Percentiles rank a stretch among this genome's conserved stretches.
Conservation (phyloP, 2,329 filamentous ascomycete genomes). For the Aspergillus novofumigatus region DNA sequence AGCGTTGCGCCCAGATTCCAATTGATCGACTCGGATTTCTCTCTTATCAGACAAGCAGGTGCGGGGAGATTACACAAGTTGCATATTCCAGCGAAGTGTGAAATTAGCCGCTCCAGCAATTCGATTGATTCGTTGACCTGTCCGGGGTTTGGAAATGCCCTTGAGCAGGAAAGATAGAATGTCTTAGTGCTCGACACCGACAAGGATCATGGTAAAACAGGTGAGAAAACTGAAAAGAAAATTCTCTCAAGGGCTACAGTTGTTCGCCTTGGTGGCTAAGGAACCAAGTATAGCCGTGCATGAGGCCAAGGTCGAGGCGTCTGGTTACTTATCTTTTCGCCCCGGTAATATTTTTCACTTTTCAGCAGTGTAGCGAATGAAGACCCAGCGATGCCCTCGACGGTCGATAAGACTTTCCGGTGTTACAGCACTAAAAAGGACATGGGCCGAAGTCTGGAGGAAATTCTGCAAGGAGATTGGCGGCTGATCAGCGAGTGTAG, state of each 20-base stretch:
- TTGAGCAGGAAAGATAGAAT: neutral
- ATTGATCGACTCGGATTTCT: neutral
- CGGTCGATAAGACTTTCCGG: neutral
- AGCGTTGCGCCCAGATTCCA: neutral
- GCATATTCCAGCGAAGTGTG: neutral
- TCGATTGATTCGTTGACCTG: neutral
- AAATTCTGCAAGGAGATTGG: conserved; percentile 1
- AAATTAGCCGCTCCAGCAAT: neutral
- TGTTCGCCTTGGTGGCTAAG: neutral
- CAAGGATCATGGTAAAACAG: neutral
- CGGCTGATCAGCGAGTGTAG: conserved; percentile 1
- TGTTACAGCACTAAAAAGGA: neutral
- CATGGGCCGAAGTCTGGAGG: neutral
- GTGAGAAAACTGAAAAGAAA: neutral
- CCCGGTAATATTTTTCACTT: neutral
- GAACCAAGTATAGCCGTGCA: neutral
- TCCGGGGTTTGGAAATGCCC: neutral
- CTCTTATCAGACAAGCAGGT: neutral
- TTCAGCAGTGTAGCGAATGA: neutral
- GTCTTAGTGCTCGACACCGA: neutral
- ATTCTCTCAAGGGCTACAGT: neutral
- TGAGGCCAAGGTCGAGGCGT: neutral
- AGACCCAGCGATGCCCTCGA: neutral
- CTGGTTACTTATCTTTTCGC: neutral
- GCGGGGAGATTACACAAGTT: neutral